Conservation (phyloP, 352 stramenopile genomes). For the Pythium rishiriense region DNA sequence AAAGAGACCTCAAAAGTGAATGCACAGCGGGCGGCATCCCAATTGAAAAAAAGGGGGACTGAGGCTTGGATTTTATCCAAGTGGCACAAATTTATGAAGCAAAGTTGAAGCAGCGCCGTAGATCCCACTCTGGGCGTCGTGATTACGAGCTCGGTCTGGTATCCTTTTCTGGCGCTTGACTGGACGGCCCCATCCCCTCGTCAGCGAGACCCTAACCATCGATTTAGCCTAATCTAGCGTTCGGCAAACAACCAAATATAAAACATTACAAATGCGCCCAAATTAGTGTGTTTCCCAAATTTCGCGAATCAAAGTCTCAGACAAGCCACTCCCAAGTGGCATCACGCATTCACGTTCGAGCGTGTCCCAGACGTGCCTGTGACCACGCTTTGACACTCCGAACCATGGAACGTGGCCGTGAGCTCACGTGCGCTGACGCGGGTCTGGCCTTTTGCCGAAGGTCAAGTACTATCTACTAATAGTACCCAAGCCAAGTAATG, state of each 20-base stretch:
- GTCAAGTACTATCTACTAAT: too few species aligned
- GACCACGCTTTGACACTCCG: not conserved
- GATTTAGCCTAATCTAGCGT: not conserved
- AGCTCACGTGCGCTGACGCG: too few species aligned
- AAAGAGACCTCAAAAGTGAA: not conserved
- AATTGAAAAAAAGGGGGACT: not conserved
- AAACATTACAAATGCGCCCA: not conserved
- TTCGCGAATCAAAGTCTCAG: not conserved
- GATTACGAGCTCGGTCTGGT: conserved; percentile 1
- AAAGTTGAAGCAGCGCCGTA: not conserved
- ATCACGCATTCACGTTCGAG: not conserved
- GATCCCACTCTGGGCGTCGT: not conserved
- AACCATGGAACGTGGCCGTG: not conserved
- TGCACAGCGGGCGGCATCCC: too few species aligned
- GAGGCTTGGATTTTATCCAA: not conserved
- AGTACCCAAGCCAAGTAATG: too few species aligned
- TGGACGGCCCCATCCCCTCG: not conserved
- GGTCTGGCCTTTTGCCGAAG: too few species aligned
- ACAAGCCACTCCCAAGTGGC: not conserved
- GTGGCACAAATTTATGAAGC: not conserved
- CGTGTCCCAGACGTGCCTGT: not conserved
- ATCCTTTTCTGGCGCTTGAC: conserved; percentile 8
- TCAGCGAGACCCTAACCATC: not conserved
- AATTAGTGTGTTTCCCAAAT: not conserved
- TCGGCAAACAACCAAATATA: not conserved